phyloP scores from a whole-genome alignment of 208 protist genomes.

The Leishmania major region DNA sequence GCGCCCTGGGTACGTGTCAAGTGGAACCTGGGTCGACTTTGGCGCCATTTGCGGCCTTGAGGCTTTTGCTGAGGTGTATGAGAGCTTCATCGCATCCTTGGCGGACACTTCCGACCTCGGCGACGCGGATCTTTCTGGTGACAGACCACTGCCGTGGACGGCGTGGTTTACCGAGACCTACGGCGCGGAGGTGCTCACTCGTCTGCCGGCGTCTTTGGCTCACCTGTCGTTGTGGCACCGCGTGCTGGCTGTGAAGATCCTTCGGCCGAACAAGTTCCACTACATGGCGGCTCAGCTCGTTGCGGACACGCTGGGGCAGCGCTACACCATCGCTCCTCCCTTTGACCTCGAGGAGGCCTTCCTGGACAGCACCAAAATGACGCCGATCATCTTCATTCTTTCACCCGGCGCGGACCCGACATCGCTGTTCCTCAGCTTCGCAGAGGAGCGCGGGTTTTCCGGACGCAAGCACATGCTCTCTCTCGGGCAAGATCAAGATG shows the following conservation, averaged over 20 bases:
- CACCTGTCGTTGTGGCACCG: slow-evolving; percentile 76
- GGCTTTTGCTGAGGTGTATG: slow-evolving; percentile 81
- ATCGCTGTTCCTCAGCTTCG: slow-evolving; percentile 90
- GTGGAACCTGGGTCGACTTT: slow-evolving; percentile 93
- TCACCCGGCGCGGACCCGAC: slow-evolving; percentile 94
- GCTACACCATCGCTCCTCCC: slow-evolving; percentile 79
- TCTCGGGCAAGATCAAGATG: slow-evolving; percentile 94
- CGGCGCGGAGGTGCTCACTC: slow-evolving; percentile 70
- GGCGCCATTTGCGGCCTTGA: slow-evolving; percentile 75
- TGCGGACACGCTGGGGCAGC: slow-evolving; percentile 66
- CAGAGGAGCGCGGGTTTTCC: slow-evolving; percentile 83
- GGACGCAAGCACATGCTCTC: slow-evolving; percentile 90
- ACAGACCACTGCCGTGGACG: slow-evolving; percentile 56
- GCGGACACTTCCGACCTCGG: background rate
- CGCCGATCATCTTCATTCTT: slow-evolving; percentile 95
- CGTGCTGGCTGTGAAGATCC: slow-evolving; percentile 83
- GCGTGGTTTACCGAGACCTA: slow-evolving; percentile 85
- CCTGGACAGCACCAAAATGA: slow-evolving; percentile 84
- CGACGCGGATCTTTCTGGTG: background rate
- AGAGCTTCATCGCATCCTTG: slow-evolving; percentile 62
- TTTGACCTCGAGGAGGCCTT: slow-evolving; percentile 89
- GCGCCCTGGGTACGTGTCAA: slow-evolving; percentile 85
- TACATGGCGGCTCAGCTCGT: slow-evolving; percentile 73
- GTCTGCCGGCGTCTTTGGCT: slow-evolving; percentile 37
- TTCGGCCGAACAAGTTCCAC: slow-evolving; percentile 86